Evolutionary conservation across 1,284 basidiomycete species (phyloP), one percentile per base, ranked within the genome.

Genomic region (Trametes hirsuta): DNA sequence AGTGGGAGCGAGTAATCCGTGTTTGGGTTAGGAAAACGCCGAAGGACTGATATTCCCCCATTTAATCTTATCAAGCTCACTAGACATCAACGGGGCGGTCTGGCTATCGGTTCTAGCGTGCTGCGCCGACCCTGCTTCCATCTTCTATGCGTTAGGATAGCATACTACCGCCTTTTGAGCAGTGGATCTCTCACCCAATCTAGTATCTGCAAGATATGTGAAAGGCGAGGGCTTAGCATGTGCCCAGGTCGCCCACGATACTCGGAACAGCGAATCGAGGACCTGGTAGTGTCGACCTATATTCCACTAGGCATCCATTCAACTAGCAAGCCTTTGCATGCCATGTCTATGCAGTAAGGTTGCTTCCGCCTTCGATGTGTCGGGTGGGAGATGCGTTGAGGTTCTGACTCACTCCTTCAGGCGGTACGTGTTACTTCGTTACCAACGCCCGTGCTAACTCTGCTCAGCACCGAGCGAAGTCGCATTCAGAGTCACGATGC

Each of bases 51-150:
- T 61, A 53, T 56, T 37, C 39, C 63, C 59, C 53, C 35, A 42
- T 30, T 53, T 25, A 34, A 39, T 47, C 50, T 55, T 49, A 44
- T 51, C 56, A 25, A 3, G 30, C 45, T 37, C 41, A 12, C 35
- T 18, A 45, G 25, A 14, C 55, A 56, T 49, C 56, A 47, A 18
- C 49, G 18, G 25, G n/a, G 15, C 45, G 30, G 36, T 45, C 63
- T 53, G 47, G 41, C 36, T 39, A n/a, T 48, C 45, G 30, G 52
- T 62, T 58, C 58, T 62, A 65, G 64, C 39, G 48, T 48, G 56
- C 61, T 63, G 56, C 58, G 61, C 56, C 24, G 41, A 41, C 61
- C 25, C 51, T 53, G 51, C n/a, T 25, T 36, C 57, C 55, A 55
- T 48, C 58, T 47, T 59, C 58, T 48, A 35, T 53, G 41, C 49